A percentile compares a stretch with the other conserved stretches of the same genome.
phyloP scores from a whole-genome alignment of 257 asterid genomes.

The Avicennia marina region DNA sequence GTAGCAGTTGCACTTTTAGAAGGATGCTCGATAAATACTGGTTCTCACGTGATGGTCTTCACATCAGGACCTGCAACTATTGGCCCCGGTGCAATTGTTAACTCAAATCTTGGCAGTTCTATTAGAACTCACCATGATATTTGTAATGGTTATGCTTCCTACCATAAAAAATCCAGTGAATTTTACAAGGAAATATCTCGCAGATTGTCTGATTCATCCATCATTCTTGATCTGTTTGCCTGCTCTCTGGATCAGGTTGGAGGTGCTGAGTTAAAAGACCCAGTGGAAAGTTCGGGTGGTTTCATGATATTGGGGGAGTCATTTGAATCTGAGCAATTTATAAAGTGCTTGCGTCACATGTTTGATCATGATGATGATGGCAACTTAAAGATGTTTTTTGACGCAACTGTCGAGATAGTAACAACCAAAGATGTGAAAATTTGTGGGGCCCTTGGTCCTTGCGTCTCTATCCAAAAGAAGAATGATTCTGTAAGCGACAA shows the following conservation, averaged over 20 bases:
- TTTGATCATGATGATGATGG: slow-evolving; percentile 56
- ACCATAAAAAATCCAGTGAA: slow-evolving; percentile 48
- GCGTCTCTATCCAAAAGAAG: slow-evolving; percentile 52
- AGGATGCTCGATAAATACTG: slow-evolving; percentile 65
- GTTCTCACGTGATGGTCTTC: slow-evolving; percentile 90
- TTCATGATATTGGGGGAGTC: slow-evolving; percentile 84
- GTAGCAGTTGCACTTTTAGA: slow-evolving; percentile 89
- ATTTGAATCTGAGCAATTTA: slow-evolving; percentile 73
- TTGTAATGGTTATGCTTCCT: slow-evolving; percentile 49
- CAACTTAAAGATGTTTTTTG: slow-evolving; percentile 68
- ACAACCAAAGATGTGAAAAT: slow-evolving; percentile 74
- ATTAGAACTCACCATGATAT: slow-evolving; percentile 86
- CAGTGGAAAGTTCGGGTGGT: slow-evolving; percentile 80
- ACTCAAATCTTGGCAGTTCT: slow-evolving; percentile 49
- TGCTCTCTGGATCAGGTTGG: slow-evolving; percentile 97
- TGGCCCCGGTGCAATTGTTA: slow-evolving; percentile 82
- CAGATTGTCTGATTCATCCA: slow-evolving; percentile 66
- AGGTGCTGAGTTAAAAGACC: slow-evolving; percentile 69
- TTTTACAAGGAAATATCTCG: slow-evolving; percentile 63
- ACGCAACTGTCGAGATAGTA: slow-evolving; percentile 78
- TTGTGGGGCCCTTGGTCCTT: slow-evolving; percentile 90
- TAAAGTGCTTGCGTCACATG: slow-evolving; percentile 62
- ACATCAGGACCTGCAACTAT: slow-evolving; percentile 91
- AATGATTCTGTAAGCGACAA: slow-evolving; percentile 58
- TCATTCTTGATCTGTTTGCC: slow-evolving; percentile 88